Percentiles rank a stretch among this genome's conserved stretches.
phyloP scores from a whole-genome alignment of 192 early-diverging fungal genomes.

The Pilobolus umbonatus region DNA sequence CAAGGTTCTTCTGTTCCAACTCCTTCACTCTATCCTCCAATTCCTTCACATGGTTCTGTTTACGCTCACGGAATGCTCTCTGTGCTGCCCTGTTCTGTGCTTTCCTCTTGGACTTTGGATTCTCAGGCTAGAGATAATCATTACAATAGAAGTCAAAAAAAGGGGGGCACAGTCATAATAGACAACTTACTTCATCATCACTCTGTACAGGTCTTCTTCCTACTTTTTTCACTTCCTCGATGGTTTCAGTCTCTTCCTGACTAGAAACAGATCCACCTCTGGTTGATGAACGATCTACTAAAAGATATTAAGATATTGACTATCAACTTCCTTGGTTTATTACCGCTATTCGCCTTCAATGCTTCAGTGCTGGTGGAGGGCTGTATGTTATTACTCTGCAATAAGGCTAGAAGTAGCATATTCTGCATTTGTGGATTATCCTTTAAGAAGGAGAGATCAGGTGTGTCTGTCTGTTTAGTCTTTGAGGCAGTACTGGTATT shows the following conservation, averaged over 20 bases:
- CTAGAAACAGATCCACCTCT: too few species aligned
- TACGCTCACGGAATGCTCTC: constrained; percentile 86
- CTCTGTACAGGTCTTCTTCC: constrained; percentile 8
- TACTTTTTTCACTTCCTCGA: constrained; percentile 4
- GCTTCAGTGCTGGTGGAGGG: not conserved
- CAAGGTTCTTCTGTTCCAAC: not conserved
- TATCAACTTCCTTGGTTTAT: not conserved
- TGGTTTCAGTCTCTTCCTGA: too few species aligned
- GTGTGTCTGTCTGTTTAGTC: constrained; percentile 1
- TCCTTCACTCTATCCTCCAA: constrained; percentile 70
- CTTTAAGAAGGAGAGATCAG: constrained; percentile 12
- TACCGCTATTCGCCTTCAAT: too few species aligned
- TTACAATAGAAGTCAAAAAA: too few species aligned
- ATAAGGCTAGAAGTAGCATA: constrained; percentile 4
- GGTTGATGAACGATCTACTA: too few species aligned
- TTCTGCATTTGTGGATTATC: constrained; percentile 6
- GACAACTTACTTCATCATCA: constrained; percentile 11
- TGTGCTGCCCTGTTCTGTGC: constrained; percentile 89
- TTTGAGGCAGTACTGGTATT: constrained; percentile 8
- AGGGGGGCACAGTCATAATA: too few species aligned
- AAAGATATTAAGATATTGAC: not conserved
- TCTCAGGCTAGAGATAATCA: not conserved
- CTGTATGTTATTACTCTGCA: not conserved
- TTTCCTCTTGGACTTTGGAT: constrained; percentile 35
- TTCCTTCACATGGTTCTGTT: constrained; percentile 68